Base-by-base conservation (phyloP, 1,284 basidiomycete genomes). In the Sanghuangporus weigelae region DNA sequence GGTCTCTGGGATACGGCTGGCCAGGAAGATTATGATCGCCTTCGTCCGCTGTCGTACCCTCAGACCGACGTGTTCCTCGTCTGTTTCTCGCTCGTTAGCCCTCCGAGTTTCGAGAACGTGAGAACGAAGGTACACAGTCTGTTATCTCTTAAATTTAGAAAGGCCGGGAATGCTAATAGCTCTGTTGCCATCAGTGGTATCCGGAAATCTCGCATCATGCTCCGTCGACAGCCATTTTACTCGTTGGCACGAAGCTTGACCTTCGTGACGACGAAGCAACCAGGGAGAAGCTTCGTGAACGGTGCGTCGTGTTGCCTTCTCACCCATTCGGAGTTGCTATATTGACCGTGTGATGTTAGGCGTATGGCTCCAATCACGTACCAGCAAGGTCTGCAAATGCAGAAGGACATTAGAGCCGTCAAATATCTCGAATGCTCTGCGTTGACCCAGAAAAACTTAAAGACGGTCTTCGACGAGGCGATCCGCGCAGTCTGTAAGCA, bases 41-140 rank as follows among this genome's bases (percentile, higher is more conserved):
- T 99, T 71, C 91, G 97, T 70, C 97, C 97, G 60, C 84, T 99
- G 68, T 96, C 94, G 67, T 99, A 99, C 79, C 97, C 97, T 7
- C 97, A 99, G 78, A 99, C 97, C 59, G 97, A 99, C 75, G 95
- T 99, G 44, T 99, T 99, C 81, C 83, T 99, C 74, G 95, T 99
- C 76, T 99, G 97, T 77, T 99, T 99, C 83, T 97, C 95, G 54
- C 85, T 98, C 67, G 96, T 98, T 73, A 95, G 92, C 71, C 97
- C 97, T 38, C 94, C 97, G 26, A 94, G 91, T 77, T 99, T 95
- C 74, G 97, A 99, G 80, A 99, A 99, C 83, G 95, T 99, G 66
- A 87, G 92, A 78, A 97, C 95, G 70, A 98, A 98, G 84, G 94
- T 93, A 72, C 59, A 38, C 50, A n/a, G 80, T 73, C 57, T 60